Conservation (phyloP, 164 flowering plant genomes). For the Stephania japonica region DNA sequence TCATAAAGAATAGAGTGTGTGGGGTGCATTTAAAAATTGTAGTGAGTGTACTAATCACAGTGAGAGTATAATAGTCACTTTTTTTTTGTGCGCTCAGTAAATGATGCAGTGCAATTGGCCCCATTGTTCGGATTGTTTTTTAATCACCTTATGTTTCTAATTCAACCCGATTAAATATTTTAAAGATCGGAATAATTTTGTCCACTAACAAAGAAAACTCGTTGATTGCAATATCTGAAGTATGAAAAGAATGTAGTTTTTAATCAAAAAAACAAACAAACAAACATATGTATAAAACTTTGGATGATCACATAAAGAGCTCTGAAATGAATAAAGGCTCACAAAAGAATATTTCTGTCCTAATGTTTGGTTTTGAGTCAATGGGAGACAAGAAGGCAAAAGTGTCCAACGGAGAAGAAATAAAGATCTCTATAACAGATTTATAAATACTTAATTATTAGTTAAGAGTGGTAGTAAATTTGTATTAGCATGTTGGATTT, state of each 20-base stretch:
- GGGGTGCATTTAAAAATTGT: no score
- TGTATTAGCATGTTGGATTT: background rate
- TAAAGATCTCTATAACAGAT: background rate
- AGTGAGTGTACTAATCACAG: no score
- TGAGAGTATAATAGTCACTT: no score
- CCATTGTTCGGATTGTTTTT: no score
- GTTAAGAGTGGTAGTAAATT: background rate
- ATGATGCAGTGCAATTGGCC: no score
- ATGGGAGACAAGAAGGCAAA: background rate
- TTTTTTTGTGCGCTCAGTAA: no score
- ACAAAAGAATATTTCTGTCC: background rate
- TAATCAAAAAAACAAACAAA: background rate
- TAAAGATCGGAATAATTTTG: background rate
- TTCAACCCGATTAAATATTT: background rate
- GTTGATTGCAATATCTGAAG: background rate
- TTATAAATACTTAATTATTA: background rate
- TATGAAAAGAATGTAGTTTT: background rate
- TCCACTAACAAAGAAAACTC: background rate
- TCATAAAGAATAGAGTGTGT: no score
- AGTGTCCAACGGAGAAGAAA: background rate
- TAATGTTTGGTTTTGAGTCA: background rate
- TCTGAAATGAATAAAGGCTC: background rate
- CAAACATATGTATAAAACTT: background rate
- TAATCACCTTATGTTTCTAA: background rate
- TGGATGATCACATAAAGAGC: background rate